These are phyloP conservation scores for Penicillium sp. DNA, from an alignment of 2,329 filamentous ascomycete species.

Conservation along the genomic window DNA sequence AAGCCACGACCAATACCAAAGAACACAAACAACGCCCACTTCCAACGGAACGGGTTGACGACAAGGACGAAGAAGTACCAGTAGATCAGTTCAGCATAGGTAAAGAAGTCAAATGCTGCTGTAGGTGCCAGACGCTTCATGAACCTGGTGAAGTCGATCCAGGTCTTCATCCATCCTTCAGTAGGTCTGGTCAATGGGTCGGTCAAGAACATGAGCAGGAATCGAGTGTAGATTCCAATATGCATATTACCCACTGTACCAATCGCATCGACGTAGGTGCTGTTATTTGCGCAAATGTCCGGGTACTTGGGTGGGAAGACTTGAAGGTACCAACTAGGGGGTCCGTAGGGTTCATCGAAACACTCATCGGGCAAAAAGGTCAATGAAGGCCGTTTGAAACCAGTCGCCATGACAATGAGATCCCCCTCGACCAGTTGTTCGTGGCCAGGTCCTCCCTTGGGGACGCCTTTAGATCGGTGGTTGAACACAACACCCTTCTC, in stretches of 20 bases:
- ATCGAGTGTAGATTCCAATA: slow-evolving; percentile 83
- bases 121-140: slow-evolving; percentile 70
- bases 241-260: slow-evolving; percentile 84
- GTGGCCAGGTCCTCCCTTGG: slow-evolving; percentile 70
- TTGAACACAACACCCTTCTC: slow-evolving; percentile 68
- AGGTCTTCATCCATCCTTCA: slow-evolving; percentile 73
- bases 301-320: slow-evolving; percentile 75
- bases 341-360: slow-evolving; percentile 70
- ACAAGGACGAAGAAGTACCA: slow-evolving; percentile 79
- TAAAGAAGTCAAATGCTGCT: slow-evolving; percentile 84
- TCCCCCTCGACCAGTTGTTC: slow-evolving; percentile 68
- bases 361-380: slow-evolving; percentile 70
- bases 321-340: slow-evolving; percentile 86
- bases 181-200: slow-evolving; percentile 73
- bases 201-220: slow-evolving; percentile 80
- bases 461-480: slow-evolving; percentile 67
- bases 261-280: slow-evolving; percentile 77
- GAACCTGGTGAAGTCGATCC: slow-evolving; percentile 78
- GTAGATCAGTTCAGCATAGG: slow-evolving; percentile 78
- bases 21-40: slow-evolving; percentile 82
- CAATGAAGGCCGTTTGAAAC: slow-evolving; percentile 71
- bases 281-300: slow-evolving; percentile 76
- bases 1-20: slow-evolving; percentile 68
- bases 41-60: slow-evolving; percentile 85
- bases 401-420: slow-evolving; percentile 79